A percentile compares a stretch with the other conserved stretches of the same genome.
Conservation (phyloP, 2,329 filamentous ascomycete genomes). For the Aspergillus brunneoviolaceus region DNA sequence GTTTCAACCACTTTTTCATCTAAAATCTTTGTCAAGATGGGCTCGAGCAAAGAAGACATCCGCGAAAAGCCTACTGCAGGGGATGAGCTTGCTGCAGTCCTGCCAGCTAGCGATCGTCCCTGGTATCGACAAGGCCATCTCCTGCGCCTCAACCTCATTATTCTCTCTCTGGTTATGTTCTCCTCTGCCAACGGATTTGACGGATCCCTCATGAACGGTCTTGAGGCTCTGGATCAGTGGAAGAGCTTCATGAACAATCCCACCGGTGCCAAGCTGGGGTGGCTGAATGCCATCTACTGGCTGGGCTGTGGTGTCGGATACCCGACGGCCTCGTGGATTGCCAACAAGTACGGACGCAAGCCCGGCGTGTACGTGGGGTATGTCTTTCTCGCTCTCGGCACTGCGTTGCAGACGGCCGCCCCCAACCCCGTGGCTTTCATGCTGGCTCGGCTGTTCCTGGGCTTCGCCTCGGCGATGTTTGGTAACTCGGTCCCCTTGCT, state of each 20-base stretch:
- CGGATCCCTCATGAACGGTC: conserved; percentile 28
- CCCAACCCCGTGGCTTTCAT: conserved; percentile 32
- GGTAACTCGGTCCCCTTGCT: conserved; percentile 37
- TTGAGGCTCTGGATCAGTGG: conserved; percentile 35
- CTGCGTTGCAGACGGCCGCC: conserved; percentile 29
- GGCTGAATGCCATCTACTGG: conserved; percentile 32
- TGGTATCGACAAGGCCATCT: conserved; percentile 10
- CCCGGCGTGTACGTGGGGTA: conserved; percentile 33
- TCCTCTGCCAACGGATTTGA: conserved; percentile 15
- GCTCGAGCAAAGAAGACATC: not conserved
- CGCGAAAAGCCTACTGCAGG: not conserved
- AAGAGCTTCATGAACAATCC: conserved; percentile 30
- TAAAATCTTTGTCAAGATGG: not conserved
- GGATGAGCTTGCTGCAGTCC: not conserved
- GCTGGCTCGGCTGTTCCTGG: conserved; percentile 39
- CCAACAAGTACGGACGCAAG: conserved; percentile 39
- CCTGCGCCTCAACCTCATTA: conserved; percentile 8
- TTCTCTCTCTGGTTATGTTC: conserved; percentile 10
- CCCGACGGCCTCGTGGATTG: conserved; percentile 29
- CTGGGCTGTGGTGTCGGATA: conserved; percentile 30
- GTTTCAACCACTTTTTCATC: too few species aligned
- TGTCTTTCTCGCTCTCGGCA: conserved; percentile 32
- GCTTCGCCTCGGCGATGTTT: conserved; percentile 35
- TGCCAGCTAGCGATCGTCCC: not conserved
- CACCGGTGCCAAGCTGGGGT: conserved; percentile 30